Percentiles rank a stretch among this genome's conserved stretches.
phyloP scores from a whole-genome alignment of 2,329 filamentous ascomycete species.

The Claviceps sp. region DNA sequence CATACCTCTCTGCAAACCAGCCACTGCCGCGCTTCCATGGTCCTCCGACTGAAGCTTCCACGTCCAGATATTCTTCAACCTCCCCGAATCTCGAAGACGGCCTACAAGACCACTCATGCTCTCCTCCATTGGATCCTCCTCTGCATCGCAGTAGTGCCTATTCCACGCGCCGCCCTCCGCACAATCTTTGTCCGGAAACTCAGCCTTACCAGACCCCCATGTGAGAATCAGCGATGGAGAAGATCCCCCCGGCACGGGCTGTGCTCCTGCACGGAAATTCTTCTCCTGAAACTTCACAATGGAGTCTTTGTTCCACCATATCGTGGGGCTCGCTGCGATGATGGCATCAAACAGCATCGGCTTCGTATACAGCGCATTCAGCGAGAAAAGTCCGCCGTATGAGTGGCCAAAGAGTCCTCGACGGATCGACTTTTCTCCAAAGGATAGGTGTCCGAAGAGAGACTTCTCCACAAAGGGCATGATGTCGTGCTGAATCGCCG shows the following conservation, averaged over 20 bases:
- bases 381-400: slow-evolving; percentile 32
- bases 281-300: slow-evolving; percentile 21
- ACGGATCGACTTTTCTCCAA: slow-evolving; percentile 18
- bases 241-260: slow-evolving; percentile 4
- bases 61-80: slow-evolving; percentile 10
- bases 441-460: slow-evolving; percentile 14
- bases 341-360: slow-evolving; percentile 29
- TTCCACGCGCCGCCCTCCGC: slow-evolving; percentile 15
- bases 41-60: slow-evolving; percentile 15
- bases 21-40: neutral
- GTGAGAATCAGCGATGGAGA: slow-evolving; percentile 21
- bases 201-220: slow-evolving; percentile 16
- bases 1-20: neutral
- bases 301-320: slow-evolving; percentile 33
- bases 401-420: slow-evolving; percentile 36
- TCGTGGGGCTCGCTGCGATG: slow-evolving; percentile 30
- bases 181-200: slow-evolving; percentile 14
- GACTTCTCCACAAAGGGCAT: slow-evolving; percentile 18
- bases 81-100: slow-evolving; percentile 10
- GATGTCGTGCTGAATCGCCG: slow-evolving; percentile 27
- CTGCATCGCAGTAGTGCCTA: slow-evolving; percentile 12
- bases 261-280: slow-evolving; percentile 8
- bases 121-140: slow-evolving; percentile 9
- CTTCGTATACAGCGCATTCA: slow-evolving; percentile 29
- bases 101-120: slow-evolving; percentile 6